Conservation (phyloP, 2,329 filamentous ascomycete genomes). For the Fusarium sublunatum region DNA sequence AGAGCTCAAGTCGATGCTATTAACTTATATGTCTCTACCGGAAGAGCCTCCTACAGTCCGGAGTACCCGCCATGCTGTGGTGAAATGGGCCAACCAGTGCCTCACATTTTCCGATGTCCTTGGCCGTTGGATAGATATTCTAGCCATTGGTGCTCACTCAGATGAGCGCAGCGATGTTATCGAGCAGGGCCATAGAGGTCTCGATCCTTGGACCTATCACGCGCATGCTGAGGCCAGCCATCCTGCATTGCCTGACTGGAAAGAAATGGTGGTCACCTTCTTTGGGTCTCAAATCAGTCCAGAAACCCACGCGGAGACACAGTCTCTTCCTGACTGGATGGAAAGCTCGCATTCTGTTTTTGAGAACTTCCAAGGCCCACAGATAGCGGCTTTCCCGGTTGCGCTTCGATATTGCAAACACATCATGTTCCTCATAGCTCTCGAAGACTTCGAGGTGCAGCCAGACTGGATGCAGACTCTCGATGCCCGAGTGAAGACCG, state of each 20-base stretch:
- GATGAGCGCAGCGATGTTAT: conserved; percentile 83
- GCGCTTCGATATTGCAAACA: conserved; percentile 75
- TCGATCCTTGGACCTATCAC: conserved; percentile 73
- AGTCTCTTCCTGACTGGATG: conserved; percentile 42
- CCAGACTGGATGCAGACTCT: conserved; percentile 88
- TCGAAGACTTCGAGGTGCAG: conserved; percentile 68
- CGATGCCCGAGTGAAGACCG: conserved; percentile 76
- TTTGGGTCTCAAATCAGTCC: conserved; percentile 56
- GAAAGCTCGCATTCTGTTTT: conserved; percentile 46
- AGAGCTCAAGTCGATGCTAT: conserved; percentile 65
- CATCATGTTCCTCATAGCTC: conserved; percentile 62
- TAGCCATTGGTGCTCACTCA: conserved; percentile 75
- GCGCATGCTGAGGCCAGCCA: conserved; percentile 56
- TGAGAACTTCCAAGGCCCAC: conserved; percentile 60
- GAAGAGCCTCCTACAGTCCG: conserved; percentile 66
- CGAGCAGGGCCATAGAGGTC: conserved; percentile 89
- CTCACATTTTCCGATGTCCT: conserved; percentile 81
- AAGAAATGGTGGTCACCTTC: conserved; percentile 60
- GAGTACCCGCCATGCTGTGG: conserved; percentile 82
- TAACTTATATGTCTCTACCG: conserved; percentile 72
- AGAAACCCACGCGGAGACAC: conserved; percentile 50
- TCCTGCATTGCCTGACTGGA: conserved; percentile 62
- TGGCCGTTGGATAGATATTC: conserved; percentile 87
- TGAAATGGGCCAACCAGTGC: conserved; percentile 91
- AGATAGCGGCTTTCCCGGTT: conserved; percentile 70